Evolutionary conservation across 1,284 basidiomycete genomes (phyloP).

Genomic region (Pholiota adiposa): DNA sequence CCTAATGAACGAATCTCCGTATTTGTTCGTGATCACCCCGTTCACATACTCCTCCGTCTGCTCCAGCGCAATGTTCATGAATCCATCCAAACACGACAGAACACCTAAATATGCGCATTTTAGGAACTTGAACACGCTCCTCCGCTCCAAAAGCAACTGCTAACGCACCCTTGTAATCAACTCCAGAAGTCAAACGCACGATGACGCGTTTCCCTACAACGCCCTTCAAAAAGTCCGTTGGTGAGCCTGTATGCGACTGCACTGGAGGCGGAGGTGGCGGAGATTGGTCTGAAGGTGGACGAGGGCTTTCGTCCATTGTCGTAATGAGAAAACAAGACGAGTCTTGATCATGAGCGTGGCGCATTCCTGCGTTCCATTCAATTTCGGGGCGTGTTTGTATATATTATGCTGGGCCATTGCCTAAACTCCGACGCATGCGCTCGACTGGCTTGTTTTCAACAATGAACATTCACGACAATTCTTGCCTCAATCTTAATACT

Average conservation of each 20-base stretch:
- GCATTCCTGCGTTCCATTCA: no score
- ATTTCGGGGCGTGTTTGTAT: background rate
- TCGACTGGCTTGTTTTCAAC: background rate
- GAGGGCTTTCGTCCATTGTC: slow-evolving; percentile 39
- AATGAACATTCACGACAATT: no score
- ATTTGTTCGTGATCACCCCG: slow-evolving; percentile 83
- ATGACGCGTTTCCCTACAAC: slow-evolving; percentile 96
- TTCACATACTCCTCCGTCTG: slow-evolving; percentile 96
- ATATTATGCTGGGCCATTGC: background rate
- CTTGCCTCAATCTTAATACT: no score
- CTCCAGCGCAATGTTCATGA: slow-evolving; percentile 99
- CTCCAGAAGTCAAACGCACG: slow-evolving; percentile 93
- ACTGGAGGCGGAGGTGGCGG: slow-evolving; percentile 54
- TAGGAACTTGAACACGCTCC: slow-evolving; percentile 13
- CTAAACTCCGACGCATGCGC: background rate
- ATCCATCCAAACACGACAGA: slow-evolving; percentile 96
- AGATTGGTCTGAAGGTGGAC: slow-evolving; percentile 42
- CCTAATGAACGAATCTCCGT: slow-evolving; percentile 94
- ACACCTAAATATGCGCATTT: slow-evolving; percentile 59
- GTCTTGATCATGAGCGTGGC: no score
- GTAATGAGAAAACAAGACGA: no score
- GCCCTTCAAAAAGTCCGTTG: slow-evolving; percentile 89
- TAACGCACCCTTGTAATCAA: slow-evolving; percentile 89
- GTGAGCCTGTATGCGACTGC: slow-evolving; percentile 67
- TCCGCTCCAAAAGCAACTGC: no score